Evolutionary conservation across 306 rosid species (phyloP), one percentile per base, ranked within the genome.

Genomic region (Dicorynia guianensis): DNA sequence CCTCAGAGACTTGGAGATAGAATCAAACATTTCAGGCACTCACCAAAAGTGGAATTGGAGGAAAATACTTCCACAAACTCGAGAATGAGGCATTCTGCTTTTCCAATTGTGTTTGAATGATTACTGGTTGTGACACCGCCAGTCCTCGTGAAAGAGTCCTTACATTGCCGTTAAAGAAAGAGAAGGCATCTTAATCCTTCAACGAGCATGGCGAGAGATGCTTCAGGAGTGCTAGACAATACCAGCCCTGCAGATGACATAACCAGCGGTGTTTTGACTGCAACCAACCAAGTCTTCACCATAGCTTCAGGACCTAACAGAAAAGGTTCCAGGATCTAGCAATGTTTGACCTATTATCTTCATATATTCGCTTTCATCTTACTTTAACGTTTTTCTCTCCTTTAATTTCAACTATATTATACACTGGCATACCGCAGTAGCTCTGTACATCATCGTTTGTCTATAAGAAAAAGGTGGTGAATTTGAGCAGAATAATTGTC

Each of bases 291-390:
- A 68, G 75, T 72, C 34, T 80, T 67, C 64, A 82, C 90, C 47
- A 56, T 91, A 86, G 71, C 90, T 35, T 93, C 98, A 0, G 98
- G 98, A 40, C 98, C 98, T 5, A 89, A 97, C 83, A 85, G 82
- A 78, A 91, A 82, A 86, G 98, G 98, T 80, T 36, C 92, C 17
- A 25, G 30, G 2, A 25, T 25, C 30, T 25, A 25, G 39, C 19
- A 39, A 75, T 52, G 34, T 69, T 40, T 76, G 56, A 25, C 59
- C 54, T 52, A 15, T 39, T 35, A 57, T 19, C 56, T 25, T 71
- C 65, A 25, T n/a, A 33, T 18, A 38, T 12, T 49, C 76, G 53
- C 43, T n/a, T 42, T 69, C 52, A 25, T 1, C 2, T 49, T 33
- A 11, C 53, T 54, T 10, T 59, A 70, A 18, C 52, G 2, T 25